Percentiles rank a stretch among this genome's conserved stretches.
Conservation (phyloP, 768 basidiomycete genomes). For the Botryobasidium botryosum region DNA sequence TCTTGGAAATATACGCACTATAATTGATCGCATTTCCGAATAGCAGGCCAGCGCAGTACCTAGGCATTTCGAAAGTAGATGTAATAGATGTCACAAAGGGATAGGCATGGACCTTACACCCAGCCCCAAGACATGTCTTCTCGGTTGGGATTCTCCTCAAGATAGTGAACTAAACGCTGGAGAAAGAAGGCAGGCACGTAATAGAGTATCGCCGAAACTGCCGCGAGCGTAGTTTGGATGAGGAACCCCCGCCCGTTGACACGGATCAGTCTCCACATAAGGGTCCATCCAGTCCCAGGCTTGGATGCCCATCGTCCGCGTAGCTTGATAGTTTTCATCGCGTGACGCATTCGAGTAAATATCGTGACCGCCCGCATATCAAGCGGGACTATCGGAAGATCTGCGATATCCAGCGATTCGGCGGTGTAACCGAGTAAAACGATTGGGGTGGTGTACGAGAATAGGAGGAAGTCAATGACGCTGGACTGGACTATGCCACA, state of each 20-base stretch:
- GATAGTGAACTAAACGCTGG: slow-evolving; percentile 20
- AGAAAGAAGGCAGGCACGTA: slow-evolving; percentile 35
- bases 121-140: slow-evolving; percentile 9
- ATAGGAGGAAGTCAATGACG: slow-evolving; percentile 40
- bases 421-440: slow-evolving; percentile 66
- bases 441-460: slow-evolving; percentile 77
- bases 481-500: slow-evolving; percentile 30
- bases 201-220: slow-evolving; percentile 41
- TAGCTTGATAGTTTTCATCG: slow-evolving; percentile 34
- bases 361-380: slow-evolving; percentile 45
- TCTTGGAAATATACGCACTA: too few species aligned
- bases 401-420: slow-evolving; percentile 65
- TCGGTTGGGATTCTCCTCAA: slow-evolving; percentile 22
- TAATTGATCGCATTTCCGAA: slow-evolving; percentile 27
- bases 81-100: too few species aligned
- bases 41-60: slow-evolving; percentile 29
- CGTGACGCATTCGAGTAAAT: slow-evolving; percentile 45
- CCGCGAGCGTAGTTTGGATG: slow-evolving; percentile 33
- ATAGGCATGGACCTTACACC: not conserved
- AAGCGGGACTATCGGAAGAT: slow-evolving; percentile 66
- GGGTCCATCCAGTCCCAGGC: slow-evolving; percentile 42
- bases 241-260: slow-evolving; percentile 32
- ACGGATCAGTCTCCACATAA: slow-evolving; percentile 42
- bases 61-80: not conserved
- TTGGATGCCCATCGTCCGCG: slow-evolving; percentile 33